phyloP scores from a whole-genome alignment of 2,329 filamentous ascomycete species.

The Neonectria faginata region DNA sequence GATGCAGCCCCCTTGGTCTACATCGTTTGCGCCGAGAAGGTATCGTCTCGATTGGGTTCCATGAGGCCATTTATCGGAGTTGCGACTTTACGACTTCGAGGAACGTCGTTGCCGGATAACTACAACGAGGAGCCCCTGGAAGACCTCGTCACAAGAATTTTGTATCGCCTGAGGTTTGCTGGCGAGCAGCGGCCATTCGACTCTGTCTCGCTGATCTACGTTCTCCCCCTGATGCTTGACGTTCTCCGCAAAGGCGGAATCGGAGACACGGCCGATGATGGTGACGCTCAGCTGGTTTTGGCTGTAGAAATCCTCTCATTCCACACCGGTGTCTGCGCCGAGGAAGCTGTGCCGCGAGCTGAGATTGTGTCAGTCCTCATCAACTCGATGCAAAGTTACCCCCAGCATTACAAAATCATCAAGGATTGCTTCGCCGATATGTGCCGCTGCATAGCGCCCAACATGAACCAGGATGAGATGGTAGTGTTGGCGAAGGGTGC shows the following conservation, averaged over 20 bases:
- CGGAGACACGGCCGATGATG: conserved; percentile 77
- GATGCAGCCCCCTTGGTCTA: conserved; percentile 83
- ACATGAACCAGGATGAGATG: conserved; percentile 80
- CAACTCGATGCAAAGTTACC: conserved; percentile 86
- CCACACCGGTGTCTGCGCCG: conserved; percentile 83
- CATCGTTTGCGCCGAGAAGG: conserved; percentile 80
- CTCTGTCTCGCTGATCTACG: conserved; percentile 85
- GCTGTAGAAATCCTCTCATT: conserved; percentile 90
- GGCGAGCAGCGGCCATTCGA: conserved; percentile 96
- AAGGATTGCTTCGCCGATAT: conserved; percentile 93
- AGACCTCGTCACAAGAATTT: conserved; percentile 84
- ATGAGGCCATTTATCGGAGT: conserved; percentile 87
- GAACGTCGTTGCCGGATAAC: conserved; percentile 77
- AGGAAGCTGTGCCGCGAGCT: conserved; percentile 79
- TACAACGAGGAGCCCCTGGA: conserved; percentile 85
- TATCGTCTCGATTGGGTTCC: conserved; percentile 78
- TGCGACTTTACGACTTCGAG: conserved; percentile 84
- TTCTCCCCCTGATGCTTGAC: conserved; percentile 83
- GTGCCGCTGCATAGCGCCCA: conserved; percentile 85
- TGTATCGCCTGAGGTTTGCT: conserved; percentile 91
- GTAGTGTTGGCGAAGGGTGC: conserved; percentile 79
- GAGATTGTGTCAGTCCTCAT: conserved; percentile 80
- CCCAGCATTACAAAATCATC: conserved; percentile 93
- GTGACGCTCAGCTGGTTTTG: conserved; percentile 89
- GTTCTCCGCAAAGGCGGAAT: conserved; percentile 85